These are phyloP conservation scores for Pulveroboletus ravenelii DNA, from an alignment of 768 basidiomycete species.

Conservation along the genomic window DNA sequence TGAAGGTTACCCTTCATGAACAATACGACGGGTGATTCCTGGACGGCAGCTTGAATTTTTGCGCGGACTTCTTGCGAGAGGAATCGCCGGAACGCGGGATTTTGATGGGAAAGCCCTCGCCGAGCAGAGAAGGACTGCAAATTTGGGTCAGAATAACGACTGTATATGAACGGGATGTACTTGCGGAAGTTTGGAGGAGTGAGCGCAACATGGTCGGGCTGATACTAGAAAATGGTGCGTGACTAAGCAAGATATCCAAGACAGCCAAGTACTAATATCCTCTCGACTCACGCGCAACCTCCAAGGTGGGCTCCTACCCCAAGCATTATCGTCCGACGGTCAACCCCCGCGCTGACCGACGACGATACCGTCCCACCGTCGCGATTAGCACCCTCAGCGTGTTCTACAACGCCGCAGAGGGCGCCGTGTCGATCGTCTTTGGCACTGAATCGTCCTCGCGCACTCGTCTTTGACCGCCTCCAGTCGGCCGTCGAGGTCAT, in stretches of 20 bases:
- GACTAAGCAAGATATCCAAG: background rate
- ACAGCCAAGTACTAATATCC: background rate
- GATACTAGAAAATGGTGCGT: background rate
- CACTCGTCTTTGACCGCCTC: slow-evolving; percentile 45
- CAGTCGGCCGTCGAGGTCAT: slow-evolving; percentile 46
- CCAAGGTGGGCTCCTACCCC: too few relatives aligned
- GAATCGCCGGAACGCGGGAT: slow-evolving; percentile 36
- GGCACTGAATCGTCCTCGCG: slow-evolving; percentile 41
- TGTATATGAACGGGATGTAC: background rate
- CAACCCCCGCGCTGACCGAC: background rate
- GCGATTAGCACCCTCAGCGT: slow-evolving; percentile 40
- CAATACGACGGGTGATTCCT: slow-evolving; percentile 75
- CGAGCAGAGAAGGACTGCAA: slow-evolving; percentile 9
- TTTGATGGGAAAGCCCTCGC: slow-evolving; percentile 3
- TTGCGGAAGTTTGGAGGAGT: slow-evolving; percentile 10
- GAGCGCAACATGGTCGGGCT: slow-evolving; percentile 14
- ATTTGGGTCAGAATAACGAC: background rate
- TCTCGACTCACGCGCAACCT: too few relatives aligned
- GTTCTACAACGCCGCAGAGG: slow-evolving; percentile 39
- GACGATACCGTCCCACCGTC: slow-evolving; percentile 22
- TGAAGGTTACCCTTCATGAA: slow-evolving; percentile 98
- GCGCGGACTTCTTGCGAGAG: slow-evolving; percentile 59
- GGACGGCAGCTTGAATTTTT: slow-evolving; percentile 70
- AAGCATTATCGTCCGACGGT: too few relatives aligned
- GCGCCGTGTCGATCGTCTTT: slow-evolving; percentile 39